Base-by-base conservation (phyloP, 768 basidiomycete genomes). In the Trametes meyenii region DNA sequence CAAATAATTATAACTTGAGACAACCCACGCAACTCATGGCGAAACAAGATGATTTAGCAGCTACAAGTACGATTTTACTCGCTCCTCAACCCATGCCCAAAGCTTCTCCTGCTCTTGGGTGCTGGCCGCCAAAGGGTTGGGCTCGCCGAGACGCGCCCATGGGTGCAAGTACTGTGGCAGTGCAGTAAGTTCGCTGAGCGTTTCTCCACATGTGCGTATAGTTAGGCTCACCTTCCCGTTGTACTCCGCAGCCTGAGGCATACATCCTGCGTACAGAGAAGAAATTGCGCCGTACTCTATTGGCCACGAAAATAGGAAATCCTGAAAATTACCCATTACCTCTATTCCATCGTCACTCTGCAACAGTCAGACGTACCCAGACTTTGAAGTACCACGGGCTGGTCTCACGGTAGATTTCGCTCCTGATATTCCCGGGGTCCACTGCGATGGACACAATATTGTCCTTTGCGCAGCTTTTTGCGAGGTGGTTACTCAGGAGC, bases 401-500 rank as follows among this genome's bases (percentile, higher is more conserved):
- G 11, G 39, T 17, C 26, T 17, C 21, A 14, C 46, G 24, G 49
- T 16, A 64, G 66, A 75, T 66, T 79, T 66, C 58, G 54, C 54
- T 52, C 46, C 50, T 42, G 29, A 67, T 38, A 24, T 57, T 63
- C 58, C 83, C 83, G 0, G 85, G 83, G 62, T 85, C 75, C n/a
- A 83, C 65, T 11, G 79, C 71, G 29, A 74, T 73, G 4, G 78
- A 78, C 0, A 85, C 72, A 53, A 86, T 23, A 2, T 78, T 77
- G 60, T 79, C 82, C 63, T 80, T 16, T 14, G 21, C 44, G 10
- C 14, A 78, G 57, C 77, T 73, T 51, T 78, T 68, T 21, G 79
- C 80, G 16, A 84, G 68, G 66, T 82, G 81, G n/a, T 71, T 64
- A 12, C 80, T 73, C 14, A 79, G 65, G 13, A 82, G 72, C 19